These are phyloP conservation scores for Xylariaceae sp. DNA, from an alignment of 2,329 filamentous ascomycete genomes.

Conservation along the genomic window DNA sequence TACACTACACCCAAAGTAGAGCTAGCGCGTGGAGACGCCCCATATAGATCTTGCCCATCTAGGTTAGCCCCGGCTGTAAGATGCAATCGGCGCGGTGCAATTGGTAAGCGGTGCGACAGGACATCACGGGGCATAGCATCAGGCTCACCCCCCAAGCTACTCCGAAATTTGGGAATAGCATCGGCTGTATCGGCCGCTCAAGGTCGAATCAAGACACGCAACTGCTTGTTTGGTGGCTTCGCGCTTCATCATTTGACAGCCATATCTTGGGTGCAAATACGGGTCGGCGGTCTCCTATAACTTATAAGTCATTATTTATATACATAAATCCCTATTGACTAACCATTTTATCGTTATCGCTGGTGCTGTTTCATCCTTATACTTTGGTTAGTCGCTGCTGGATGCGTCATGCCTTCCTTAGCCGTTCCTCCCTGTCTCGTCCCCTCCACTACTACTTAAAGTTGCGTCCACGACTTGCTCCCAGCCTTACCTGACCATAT, in stretches of 20 bases:
- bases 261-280: neutral
- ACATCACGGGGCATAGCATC: neutral
- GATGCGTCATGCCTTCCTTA: conserved; percentile 1
- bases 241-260: neutral
- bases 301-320: neutral
- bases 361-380: no score
- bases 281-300: neutral
- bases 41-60: neutral
- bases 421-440: neutral
- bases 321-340: no score
- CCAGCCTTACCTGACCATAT: neutral
- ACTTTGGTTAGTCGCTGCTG: neutral
- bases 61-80: neutral
- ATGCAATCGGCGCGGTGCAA: neutral
- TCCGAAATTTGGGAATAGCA: conserved; percentile 7
- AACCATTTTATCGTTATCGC: no score
- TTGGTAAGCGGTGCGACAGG: neutral
- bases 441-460: neutral
- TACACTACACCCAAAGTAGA: no score
- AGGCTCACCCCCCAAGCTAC: neutral
- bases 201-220: conserved; percentile 3
- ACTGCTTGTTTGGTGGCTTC: neutral
- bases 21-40: no score
- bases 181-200: conserved; percentile 17
- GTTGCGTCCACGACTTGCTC: neutral